phyloP scores from a whole-genome alignment of 2,329 filamentous ascomycete genomes.

The Lachnellula arida region DNA sequence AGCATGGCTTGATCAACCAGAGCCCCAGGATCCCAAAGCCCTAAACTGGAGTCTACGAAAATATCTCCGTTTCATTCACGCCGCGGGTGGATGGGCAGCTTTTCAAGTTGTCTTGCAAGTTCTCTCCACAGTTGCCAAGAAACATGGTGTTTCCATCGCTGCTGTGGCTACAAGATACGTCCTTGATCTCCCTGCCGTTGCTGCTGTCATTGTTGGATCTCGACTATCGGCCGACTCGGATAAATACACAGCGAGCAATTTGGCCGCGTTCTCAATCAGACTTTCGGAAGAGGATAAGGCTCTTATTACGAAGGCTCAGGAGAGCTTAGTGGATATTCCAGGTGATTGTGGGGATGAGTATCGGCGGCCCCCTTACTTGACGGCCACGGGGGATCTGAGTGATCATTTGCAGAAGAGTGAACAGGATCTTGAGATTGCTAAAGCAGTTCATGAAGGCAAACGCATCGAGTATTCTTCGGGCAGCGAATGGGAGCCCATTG shows the following conservation, averaged over 20 bases:
- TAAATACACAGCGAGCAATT: conserved; percentile 4
- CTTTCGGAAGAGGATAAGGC: conserved; percentile 4
- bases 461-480: conserved; percentile 30
- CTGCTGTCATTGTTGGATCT: conserved; percentile 9
- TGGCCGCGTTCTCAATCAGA: conserved; percentile 2
- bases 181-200: conserved; percentile 3
- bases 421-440: conserved; percentile 6
- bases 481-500: conserved; percentile 32
- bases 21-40: conserved; percentile 18
- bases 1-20: conserved; percentile 25
- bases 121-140: background rate
- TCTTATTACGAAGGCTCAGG: conserved; percentile 20
- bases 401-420: conserved; percentile 24
- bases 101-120: conserved; percentile 8
- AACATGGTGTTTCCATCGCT: conserved; percentile 4
- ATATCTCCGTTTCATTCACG: conserved; percentile 35
- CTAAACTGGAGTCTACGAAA: conserved; percentile 32
- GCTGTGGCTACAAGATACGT: conserved; percentile 9
- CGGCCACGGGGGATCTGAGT: conserved; percentile 31
- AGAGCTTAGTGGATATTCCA: conserved; percentile 26
- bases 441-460: conserved; percentile 20
- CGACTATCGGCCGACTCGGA: conserved; percentile 4
- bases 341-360: conserved; percentile 35
- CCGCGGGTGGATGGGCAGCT: conserved; percentile 28
- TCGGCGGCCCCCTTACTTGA: conserved; percentile 30